Evolutionary conservation across 257 asterid genomes (phyloP).

Genomic region (Solanum gandarillasii): DNA sequence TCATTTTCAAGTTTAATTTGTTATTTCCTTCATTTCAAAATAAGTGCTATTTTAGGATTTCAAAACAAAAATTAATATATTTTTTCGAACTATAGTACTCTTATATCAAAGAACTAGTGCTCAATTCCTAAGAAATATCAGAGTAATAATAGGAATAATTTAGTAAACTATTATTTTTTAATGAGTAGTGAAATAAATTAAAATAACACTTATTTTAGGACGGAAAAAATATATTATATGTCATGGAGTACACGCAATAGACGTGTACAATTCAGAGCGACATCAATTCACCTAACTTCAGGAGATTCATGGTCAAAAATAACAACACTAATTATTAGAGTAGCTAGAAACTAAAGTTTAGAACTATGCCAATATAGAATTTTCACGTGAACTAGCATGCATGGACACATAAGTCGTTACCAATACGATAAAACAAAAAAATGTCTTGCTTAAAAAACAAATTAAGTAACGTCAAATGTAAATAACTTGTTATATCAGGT

Average conservation of each 20-base stretch:
- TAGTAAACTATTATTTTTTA: neutral
- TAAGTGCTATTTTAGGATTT: neutral
- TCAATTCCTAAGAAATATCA: neutral
- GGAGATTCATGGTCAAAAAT: constrained; percentile 7
- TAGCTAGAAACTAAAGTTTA: neutral
- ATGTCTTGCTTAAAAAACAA: neutral
- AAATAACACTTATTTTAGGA: neutral
- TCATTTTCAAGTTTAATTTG: neutral
- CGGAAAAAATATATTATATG: accelerated
- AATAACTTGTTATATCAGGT: neutral
- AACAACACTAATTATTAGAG: neutral
- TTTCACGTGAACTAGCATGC: neutral
- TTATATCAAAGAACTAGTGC: accelerated
- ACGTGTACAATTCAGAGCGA: neutral
- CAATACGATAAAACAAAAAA: neutral
- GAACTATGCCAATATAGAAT: neutral
- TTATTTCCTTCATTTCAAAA: accelerated
- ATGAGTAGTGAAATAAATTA: neutral
- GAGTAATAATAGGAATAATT: neutral
- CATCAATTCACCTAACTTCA: constrained; percentile 3
- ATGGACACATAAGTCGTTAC: neutral
- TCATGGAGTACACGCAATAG: neutral
- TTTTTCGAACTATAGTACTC: neutral
- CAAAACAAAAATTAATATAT: neutral
- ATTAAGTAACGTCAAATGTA: neutral